Evolutionary conservation across 2,329 filamentous ascomycete species (phyloP), one percentile per base, ranked within the genome.

Genomic region (Hysterium pulicare): DNA sequence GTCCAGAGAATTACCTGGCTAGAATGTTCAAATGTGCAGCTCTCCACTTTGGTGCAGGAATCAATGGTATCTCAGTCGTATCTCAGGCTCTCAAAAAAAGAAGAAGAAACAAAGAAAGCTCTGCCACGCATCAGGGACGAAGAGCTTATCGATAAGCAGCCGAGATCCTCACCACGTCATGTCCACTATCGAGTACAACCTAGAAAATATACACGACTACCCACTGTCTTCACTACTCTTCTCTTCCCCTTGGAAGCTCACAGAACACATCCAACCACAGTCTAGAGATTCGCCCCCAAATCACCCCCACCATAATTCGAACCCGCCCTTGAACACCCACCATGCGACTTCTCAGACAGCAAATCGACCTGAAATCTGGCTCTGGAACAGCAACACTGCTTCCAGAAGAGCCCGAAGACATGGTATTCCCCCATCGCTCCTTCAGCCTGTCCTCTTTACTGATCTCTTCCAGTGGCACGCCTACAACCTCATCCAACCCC

Each of bases 391-490:
- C 83, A 41, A 84, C 81, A 5, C 71, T 88, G 41, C 75, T 81
- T 46, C 84, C 84, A 2, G 83, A 87, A 65, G 84, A 87, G 62
- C 81, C 83, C 38, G 84, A 87, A 68, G 84, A 88, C 55, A 87
- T 88, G 84, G 81, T 83, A 71, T 50, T 56, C 33, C 19, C 33
- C 42, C 15, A 32, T 21, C 35, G 41, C 26, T 30, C 6, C n/a
- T n/a, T 35, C 20, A 3, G 19, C 13, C 21, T 3, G 34, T 13
- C 34, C n/a, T 13, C 17, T 16, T n/a, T 21, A 37, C 34, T 35
- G 15, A 46, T 28, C 30, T 31, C 19, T 37, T 44, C 8, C 48
- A 84, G 81, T 88, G 84, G 84, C 84, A 87, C 60, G 79, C 81
- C 50, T 87, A 83, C 72, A 87, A 88, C 64, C 75, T 88, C 31